Percentiles rank a stretch among this genome's conserved stretches.
Evolutionary conservation across 2,329 filamentous ascomycete species (phyloP).

Genomic region (Scorias spongiosa): DNA sequence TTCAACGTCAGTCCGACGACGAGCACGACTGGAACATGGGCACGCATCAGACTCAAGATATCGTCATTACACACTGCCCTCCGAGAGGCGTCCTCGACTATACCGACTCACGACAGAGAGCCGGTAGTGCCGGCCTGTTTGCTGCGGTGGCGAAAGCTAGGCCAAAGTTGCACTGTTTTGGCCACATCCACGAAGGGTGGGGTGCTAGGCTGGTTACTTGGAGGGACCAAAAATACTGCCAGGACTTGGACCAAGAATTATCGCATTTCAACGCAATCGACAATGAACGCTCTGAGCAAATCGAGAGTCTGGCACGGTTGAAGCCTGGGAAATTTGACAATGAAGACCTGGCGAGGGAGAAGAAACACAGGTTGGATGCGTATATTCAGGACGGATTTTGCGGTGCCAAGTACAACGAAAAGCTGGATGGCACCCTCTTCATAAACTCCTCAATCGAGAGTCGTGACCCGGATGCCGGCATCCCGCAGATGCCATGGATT

Average conservation of each 20-base stretch:
- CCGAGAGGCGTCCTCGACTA: conserved; percentile 18
- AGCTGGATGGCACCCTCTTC: conserved; percentile 39
- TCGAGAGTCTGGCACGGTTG: conserved; percentile 22
- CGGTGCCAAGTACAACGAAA: conserved; percentile 8
- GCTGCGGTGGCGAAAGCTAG: conserved; percentile 28
- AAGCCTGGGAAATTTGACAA: conserved; percentile 5
- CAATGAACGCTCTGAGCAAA: conserved; percentile 21
- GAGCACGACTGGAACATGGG: conserved; percentile 16
- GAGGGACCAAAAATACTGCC: conserved; percentile 22
- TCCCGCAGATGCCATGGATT: conserved; percentile 36
- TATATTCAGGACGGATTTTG: conserved; percentile 16
- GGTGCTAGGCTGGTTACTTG: conserved; percentile 40
- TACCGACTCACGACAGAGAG: conserved; percentile 9
- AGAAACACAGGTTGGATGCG: conserved; percentile 7
- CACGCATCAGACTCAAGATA: conserved; percentile 16
- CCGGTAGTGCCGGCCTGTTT: conserved; percentile 33
- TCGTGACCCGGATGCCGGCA: conserved; percentile 15
- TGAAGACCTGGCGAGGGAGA: conserved; percentile 9
- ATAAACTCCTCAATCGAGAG: conserved; percentile 44
- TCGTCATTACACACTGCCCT: conserved; percentile 27
- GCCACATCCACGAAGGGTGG: conserved; percentile 46
- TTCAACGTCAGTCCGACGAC: conserved; percentile 36
- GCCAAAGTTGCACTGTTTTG: conserved; percentile 40
- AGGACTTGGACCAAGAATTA: not conserved
- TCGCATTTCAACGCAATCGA: conserved; percentile 1